Base-by-base conservation (phyloP, 2,329 filamentous ascomycete genomes). In the Diplocarpon mali region DNA sequence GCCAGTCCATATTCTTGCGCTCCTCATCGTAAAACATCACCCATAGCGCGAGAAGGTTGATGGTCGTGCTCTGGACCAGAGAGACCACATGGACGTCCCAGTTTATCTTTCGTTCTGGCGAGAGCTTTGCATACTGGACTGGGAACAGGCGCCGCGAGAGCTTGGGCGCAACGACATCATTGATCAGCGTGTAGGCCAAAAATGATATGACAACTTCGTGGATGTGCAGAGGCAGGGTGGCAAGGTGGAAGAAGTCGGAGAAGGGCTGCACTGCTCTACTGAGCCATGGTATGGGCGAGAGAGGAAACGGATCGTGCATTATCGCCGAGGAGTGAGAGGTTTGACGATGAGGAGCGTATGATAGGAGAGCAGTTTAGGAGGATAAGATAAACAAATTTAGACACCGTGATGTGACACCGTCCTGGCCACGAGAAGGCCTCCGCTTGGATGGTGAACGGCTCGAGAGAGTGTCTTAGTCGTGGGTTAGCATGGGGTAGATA, bases 61-160 rank as follows among this genome's bases (percentile, higher is more conserved):
- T 85, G 44, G 86, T 65, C 28, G 72, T 68, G 61, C 79, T 82
- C 70, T 93, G 86, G 45, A 85, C 70, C 54, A 92, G 73, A n/a
- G 83, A 88, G 28, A 92, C 85, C 44, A 90, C 80, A 61, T 90
- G 86, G 17, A 87, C 81, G 62, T 93, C 79, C 86, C 86, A 92
- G 69, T 84, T 92, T 50, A 87, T 69, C 36, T 65, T 65, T 60
- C 73, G 75, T 45, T 82, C 85, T 20, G 69, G 66, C 39, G 78
- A 75, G 54, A 86, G 71, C 38, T 65, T 64, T 28, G 68, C 62
- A 66, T 92, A 92, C 54, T 75, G 70, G 37, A 69, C 56, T 2
- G 82, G 76, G 52, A 83, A 78, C 48, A 87, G 62, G 45, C 67
- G 59, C 37, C 65, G 69, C 29, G 83, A 88, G 30, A 89, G 43